These are phyloP conservation scores for Xylariales sp. DNA, from an alignment of 2,329 filamentous ascomycete genomes.

Conservation along the genomic window DNA sequence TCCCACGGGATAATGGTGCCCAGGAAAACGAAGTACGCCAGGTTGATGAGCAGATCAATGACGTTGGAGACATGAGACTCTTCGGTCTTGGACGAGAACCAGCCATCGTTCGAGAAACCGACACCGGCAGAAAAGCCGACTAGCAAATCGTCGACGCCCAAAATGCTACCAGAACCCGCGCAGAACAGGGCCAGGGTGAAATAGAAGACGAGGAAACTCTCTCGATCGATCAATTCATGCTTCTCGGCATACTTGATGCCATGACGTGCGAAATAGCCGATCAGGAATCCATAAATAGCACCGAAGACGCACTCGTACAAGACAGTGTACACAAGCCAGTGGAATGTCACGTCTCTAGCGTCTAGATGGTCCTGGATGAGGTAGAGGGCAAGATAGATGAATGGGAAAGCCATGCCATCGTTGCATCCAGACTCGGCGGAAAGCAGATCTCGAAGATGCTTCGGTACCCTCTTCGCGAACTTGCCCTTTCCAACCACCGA, in stretches of 20 bases:
- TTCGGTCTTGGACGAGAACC: constrained; percentile 97
- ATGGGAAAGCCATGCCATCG: constrained; percentile 99
- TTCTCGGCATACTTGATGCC: constrained; percentile 85
- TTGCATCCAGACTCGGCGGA: constrained; percentile 98
- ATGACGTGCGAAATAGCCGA: constrained; percentile 88
- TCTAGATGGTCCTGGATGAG: constrained; percentile 75
- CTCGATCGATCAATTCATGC: constrained; percentile 82
- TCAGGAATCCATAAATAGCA: constrained; percentile 76
- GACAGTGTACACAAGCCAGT: constrained; percentile 87
- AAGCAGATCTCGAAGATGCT: constrained; percentile 90
- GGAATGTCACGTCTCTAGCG: constrained; percentile 64
- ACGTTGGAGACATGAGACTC: constrained; percentile 99
- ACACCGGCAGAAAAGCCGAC: constrained; percentile 94
- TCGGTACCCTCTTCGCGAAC: constrained; percentile 94
- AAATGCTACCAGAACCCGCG: constrained; percentile 83
- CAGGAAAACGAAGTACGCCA: constrained; percentile 97
- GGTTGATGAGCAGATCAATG: constrained; percentile 92
- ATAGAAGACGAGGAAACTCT: constrained; percentile 98
- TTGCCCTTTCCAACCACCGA: constrained; percentile 99
- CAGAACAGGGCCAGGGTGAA: constrained; percentile 95
- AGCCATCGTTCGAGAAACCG: constrained; percentile 98
- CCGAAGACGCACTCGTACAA: constrained; percentile 96
- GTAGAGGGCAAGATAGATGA: constrained; percentile 89
- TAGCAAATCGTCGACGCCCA: constrained; percentile 89
- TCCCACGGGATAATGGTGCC: constrained; percentile 97